Evolutionary conservation across 2,329 filamentous ascomycete genomes (phyloP), one percentile per base, ranked within the genome.

Genomic region (Chrysosporium queenslandicum): DNA sequence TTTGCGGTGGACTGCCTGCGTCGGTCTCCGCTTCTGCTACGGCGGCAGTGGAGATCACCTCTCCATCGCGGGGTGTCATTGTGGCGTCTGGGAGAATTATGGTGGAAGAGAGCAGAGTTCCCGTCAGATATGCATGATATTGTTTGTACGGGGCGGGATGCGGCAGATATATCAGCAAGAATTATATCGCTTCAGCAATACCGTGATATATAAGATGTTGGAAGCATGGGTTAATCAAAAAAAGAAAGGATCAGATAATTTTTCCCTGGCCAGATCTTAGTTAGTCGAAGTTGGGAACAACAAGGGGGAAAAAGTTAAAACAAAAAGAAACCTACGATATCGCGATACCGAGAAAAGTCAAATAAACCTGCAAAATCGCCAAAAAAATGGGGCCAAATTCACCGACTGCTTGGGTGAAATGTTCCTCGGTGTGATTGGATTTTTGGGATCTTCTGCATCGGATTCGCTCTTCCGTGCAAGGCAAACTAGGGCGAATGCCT

Each of bases 1-100:
- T 53, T 23, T 37, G 46, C 18, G 50, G 46, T 3, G 30, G 14
- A 18, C 27, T 30, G 18, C 29, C 42, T 30, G n/a, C 29, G 27
- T 53, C 50, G 40, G 30, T 21, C n/a, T 53, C 46, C 12, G 36
- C 20, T 25, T 51, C 47, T 16, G 16, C 36, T 9, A 30, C 47
- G 9, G 46, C n/a, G 3, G 45, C 32, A 25, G 53, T 37, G 42
- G 40, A 52, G 40, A 46, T 40, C 12, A 11, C 18, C 14, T 46
- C 41, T 46, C 32, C 42, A 37, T 46, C 40, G 6, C 34, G 21
- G 21, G 42, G 32, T 7, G 41, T 21, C 50, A 52, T 52, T 9
- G 27, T 52, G 16, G 14, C 6, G 30, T 5, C n/a, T 16, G n/a
- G 27, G 11, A 14, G 32, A 12, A 34, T 8, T 7, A 34, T 4